These are phyloP conservation scores for Komagataea norvegica DNA, from an alignment of 1,139 yeast species.

Conservation along the genomic window DNA sequence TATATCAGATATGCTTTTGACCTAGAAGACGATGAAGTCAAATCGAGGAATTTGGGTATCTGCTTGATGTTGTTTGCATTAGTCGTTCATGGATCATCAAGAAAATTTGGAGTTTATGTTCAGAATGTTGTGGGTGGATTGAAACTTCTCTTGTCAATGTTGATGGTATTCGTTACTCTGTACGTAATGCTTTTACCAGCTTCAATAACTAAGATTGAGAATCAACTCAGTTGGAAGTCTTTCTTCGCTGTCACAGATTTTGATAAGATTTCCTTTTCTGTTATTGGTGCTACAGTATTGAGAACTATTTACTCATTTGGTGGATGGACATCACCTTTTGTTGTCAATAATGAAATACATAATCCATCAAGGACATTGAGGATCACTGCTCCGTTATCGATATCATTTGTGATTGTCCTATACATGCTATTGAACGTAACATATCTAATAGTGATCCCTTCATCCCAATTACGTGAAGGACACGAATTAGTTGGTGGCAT, in stretches of 20 bases:
- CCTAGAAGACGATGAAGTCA: slow-evolving; percentile 26
- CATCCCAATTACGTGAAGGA: slow-evolving; percentile 41
- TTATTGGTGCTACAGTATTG: slow-evolving; percentile 41
- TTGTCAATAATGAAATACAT: slow-evolving; percentile 52
- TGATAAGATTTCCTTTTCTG: slow-evolving; percentile 8
- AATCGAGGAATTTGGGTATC: slow-evolving; percentile 40
- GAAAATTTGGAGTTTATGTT: slow-evolving; percentile 44
- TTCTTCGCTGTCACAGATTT: slow-evolving; percentile 18
- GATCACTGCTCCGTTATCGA: slow-evolving; percentile 52
- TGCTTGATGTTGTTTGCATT: slow-evolving; percentile 39
- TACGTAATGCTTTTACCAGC: slow-evolving; percentile 47
- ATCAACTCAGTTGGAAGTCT: slow-evolving; percentile 17
- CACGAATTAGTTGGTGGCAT: slow-evolving; percentile 54
- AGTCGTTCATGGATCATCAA: slow-evolving; percentile 44
- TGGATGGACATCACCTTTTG: slow-evolving; percentile 61
- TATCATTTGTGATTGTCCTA: slow-evolving; percentile 41
- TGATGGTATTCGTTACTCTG: slow-evolving; percentile 45
- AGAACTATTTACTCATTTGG: slow-evolving; percentile 52
- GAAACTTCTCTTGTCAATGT: slow-evolving; percentile 41
- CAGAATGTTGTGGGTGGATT: slow-evolving; percentile 51
- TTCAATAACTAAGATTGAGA: slow-evolving; percentile 29
- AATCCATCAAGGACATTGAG: slow-evolving; percentile 51
- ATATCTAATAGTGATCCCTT: slow-evolving; percentile 51
- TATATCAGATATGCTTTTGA: slow-evolving; percentile 40
- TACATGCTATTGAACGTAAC: slow-evolving; percentile 49